phyloP scores from a whole-genome alignment of 2,329 filamentous ascomycete genomes.

The Colletotrichum musicola region DNA sequence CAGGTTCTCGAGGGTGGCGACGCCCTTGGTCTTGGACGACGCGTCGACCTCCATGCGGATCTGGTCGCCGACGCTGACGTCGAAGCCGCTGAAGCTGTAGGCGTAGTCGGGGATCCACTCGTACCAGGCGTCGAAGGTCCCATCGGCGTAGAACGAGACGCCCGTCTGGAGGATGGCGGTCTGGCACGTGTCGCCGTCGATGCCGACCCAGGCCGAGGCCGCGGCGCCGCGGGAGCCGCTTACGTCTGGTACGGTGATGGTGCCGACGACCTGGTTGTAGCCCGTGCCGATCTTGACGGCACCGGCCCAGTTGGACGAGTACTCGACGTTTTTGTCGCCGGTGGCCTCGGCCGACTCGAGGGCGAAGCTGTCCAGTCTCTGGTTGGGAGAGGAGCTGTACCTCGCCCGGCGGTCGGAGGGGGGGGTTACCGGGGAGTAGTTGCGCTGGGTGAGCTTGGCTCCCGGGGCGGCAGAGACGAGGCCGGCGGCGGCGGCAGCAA shows the following conservation, averaged over 20 bases:
- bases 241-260: conserved; percentile 46
- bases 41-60: conserved; percentile 46
- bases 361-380: conserved; percentile 14
- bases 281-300: conserved; percentile 45
- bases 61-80: conserved; percentile 47
- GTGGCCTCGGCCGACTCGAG: conserved; percentile 8
- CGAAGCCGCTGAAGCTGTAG: conserved; percentile 52
- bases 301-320: conserved; percentile 48
- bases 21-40: conserved; percentile 42
- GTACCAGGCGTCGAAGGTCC: conserved; percentile 57
- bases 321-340: conserved; percentile 38
- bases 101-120: conserved; percentile 60
- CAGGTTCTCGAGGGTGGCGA: conserved; percentile 58
- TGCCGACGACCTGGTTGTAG: conserved; percentile 46
- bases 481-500: conserved; percentile 37
- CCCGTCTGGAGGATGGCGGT: conserved; percentile 57
- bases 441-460: conserved; percentile 26
- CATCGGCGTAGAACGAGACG: conserved; percentile 54
- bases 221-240: conserved; percentile 39
- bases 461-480: conserved; percentile 38
- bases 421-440: conserved; percentile 26
- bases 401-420: conserved; percentile 15
- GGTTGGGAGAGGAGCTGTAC: conserved; percentile 39
- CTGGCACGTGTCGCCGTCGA: conserved; percentile 59
- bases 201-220: conserved; percentile 61